Evolutionary conservation across 2,329 filamentous ascomycete genomes (phyloP).

Genomic region (Aspergillus fumigatiaffinis): DNA sequence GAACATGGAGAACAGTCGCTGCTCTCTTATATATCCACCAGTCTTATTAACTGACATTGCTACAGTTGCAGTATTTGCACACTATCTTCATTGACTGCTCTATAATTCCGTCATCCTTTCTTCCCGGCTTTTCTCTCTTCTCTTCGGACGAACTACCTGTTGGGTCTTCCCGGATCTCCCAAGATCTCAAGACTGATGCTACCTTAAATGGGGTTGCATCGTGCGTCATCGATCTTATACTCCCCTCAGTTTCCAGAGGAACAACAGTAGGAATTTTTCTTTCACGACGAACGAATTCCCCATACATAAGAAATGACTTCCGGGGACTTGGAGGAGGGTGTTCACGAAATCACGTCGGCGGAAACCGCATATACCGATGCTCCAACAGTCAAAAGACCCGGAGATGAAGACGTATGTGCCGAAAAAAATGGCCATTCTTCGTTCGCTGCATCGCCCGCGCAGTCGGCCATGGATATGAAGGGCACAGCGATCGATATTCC

Average conservation of each 20-base stretch:
- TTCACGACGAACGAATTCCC: not conserved
- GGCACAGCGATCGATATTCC: constrained; percentile 18
- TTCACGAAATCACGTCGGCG: not conserved
- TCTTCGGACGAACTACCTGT: not conserved
- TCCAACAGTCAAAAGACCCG: not conserved
- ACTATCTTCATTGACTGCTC: not conserved
- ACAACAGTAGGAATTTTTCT: not conserved
- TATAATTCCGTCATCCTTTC: not conserved
- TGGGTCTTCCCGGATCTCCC: not conserved
- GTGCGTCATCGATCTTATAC: not conserved
- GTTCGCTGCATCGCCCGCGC: constrained; percentile 8
- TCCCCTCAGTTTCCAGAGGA: not conserved
- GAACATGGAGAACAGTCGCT: not conserved
- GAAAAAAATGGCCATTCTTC: constrained; percentile 15
- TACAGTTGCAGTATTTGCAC: not conserved
- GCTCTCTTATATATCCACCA: not conserved
- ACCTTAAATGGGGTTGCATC: not conserved
- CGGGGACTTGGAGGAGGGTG: constrained; percentile 5
- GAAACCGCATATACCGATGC: not conserved
- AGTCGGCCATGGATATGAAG: constrained; percentile 14
- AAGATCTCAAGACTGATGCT: not conserved
- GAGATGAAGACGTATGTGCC: not conserved
- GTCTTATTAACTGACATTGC: not conserved
- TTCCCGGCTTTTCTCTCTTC: not conserved
- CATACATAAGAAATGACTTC: not conserved